phyloP scores from a whole-genome alignment of 1,284 basidiomycete genomes.

The Tilletia walkeri region DNA sequence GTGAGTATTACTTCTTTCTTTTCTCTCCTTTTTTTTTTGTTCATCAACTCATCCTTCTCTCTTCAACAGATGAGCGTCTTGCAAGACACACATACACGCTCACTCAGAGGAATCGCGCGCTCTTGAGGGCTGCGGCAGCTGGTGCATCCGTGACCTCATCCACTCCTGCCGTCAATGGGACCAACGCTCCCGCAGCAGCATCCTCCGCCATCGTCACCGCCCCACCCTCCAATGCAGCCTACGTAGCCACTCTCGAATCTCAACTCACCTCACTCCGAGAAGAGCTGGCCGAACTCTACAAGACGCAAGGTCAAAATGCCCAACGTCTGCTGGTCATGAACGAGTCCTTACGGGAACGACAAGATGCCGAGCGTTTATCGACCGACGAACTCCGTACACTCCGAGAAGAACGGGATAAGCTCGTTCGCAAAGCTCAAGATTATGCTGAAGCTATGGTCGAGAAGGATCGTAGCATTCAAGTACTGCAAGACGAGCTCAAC shows the following conservation, averaged over 20 bases:
- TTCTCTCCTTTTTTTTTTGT: neutral
- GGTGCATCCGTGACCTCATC: neutral
- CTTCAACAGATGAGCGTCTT: constrained; percentile 19
- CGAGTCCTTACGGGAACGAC: constrained; percentile 86
- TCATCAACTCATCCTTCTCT: neutral
- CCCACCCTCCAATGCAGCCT: constrained; percentile 65
- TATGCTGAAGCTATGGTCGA: constrained; percentile 79
- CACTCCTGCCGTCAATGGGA: constrained; percentile 1
- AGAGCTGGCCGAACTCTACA: constrained; percentile 72
- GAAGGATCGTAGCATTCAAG: constrained; percentile 78
- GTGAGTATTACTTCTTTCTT: neutral
- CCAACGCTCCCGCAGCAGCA: constrained; percentile 17
- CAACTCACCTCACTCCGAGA: constrained; percentile 23
- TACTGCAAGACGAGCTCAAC: constrained; percentile 73
- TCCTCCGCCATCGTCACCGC: neutral
- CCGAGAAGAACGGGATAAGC: constrained; percentile 68
- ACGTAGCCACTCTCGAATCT: constrained; percentile 18
- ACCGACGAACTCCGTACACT: constrained; percentile 72
- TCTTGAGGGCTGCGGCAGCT: constrained; percentile 20
- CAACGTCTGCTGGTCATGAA: constrained; percentile 88
- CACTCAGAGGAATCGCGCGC: constrained; percentile 18
- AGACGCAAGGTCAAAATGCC: constrained; percentile 91
- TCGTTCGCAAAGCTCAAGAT: constrained; percentile 57
- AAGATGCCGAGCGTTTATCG: constrained; percentile 73
- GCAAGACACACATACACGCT: constrained; percentile 19